phyloP scores from a whole-genome alignment of 176 grass and related monocot species.

The Aegilops speltoides region DNA sequence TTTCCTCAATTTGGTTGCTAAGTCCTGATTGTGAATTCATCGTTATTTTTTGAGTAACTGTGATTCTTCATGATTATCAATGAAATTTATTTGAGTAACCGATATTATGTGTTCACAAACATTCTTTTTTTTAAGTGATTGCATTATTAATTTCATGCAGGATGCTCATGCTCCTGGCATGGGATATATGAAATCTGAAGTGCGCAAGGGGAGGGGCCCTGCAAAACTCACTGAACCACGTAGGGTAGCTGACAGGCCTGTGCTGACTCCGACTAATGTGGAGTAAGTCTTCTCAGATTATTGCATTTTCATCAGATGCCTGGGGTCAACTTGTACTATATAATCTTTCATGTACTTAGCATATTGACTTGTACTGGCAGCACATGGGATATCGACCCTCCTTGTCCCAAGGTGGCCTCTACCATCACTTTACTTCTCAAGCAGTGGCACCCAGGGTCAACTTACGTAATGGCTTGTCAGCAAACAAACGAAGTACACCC shows the following conservation, averaged over 20 bases:
- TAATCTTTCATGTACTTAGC: conserved; percentile 13
- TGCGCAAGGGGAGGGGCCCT: conserved; percentile 23
- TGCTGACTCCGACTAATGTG: conserved; percentile 40
- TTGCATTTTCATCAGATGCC: background rate
- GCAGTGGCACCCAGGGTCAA: conserved; percentile 44
- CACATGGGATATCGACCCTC: conserved; percentile 42
- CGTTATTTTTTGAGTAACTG: background rate
- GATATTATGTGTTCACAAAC: background rate
- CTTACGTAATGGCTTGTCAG: background rate
- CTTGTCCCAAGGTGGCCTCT: conserved; percentile 36
- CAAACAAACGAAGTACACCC: conserved; percentile 9
- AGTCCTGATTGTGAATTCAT: background rate
- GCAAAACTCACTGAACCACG: conserved; percentile 38
- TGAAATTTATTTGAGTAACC: background rate
- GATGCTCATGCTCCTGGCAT: background rate
- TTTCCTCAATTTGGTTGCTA: background rate
- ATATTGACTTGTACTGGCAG: conserved; percentile 30
- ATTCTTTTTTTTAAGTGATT: conserved; percentile 2
- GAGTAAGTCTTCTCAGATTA: conserved; percentile 32
- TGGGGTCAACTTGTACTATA: background rate
- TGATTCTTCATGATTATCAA: background rate
- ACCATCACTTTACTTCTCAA: conserved; percentile 48
- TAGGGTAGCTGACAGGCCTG: conserved; percentile 28
- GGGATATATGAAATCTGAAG: conserved; percentile 23
- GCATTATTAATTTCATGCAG: background rate